Evolutionary conservation across 2,329 filamentous ascomycete species (phyloP), one percentile per base, ranked within the genome.

Genomic region (Alternaria rosae): DNA sequence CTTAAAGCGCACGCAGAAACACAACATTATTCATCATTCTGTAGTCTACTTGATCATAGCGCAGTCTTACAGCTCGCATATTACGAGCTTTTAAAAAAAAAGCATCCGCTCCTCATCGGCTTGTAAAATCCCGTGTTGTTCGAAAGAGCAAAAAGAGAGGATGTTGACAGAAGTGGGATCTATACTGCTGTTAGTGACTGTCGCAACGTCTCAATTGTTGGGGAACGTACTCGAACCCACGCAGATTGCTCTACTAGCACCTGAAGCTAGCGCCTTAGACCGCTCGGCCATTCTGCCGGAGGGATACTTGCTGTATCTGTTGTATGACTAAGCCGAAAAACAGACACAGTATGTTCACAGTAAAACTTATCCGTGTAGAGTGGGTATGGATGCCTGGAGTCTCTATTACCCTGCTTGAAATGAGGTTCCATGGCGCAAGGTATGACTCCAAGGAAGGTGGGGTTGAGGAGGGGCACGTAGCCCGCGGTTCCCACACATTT

Each of bases 191-290:
- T 59, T 55, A 55, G 51, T 10, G 21, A 25, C 6, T 32, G 25
- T 35, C 9, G 4, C 10, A 21, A 17, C 12, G 8, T 11, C 4
- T n/a, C 5, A 42, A 12, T 15, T 30, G 43, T 20, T 7, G 50
- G 13, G 7, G 7, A 43, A 64, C 58, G 44, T 59, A 65, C 59
- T 67, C 65, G 59, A 65, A 70, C 69, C 67, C 67, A 70, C 69
- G 69, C 66, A 70, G 66, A 66, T 71, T 69, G 38, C 69, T 66
- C 66, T 70, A 71, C 69, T 71, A 70, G 67, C 69, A 70, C 69
- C 69, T 71, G 67, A 71, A 71, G 67, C 69, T 71, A 71, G 69
- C 69, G 69, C 69, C 66, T 70, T 70, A 69, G 65, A 70, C 68
- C 66, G 61, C 66, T 58, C 60, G 63, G 57, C 63, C 63, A 65